Percentiles rank a stretch among this genome's conserved stretches.
Conservation (phyloP, 1,284 basidiomycete species). For the Fomitopsis schrenkii region DNA sequence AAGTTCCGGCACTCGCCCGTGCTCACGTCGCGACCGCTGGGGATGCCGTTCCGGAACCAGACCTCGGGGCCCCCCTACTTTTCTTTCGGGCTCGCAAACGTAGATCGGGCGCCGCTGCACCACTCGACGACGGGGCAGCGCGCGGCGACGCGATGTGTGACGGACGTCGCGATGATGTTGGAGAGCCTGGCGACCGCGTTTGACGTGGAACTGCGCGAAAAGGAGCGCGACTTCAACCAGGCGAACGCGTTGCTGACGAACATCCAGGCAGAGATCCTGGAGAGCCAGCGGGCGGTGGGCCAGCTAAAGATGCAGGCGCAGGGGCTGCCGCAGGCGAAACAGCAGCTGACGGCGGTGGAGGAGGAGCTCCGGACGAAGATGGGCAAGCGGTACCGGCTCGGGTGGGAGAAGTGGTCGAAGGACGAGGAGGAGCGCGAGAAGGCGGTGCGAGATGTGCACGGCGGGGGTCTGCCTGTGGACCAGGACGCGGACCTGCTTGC, state of each 20-base stretch:
- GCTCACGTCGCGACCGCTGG: slow-evolving; percentile 57
- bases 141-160: slow-evolving; percentile 81
- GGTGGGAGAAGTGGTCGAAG: slow-evolving; percentile 90
- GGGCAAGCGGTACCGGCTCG: slow-evolving; percentile 76
- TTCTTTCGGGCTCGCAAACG: slow-evolving; percentile 43
- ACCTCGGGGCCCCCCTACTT: slow-evolving; percentile 34
- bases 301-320: slow-evolving; percentile 71
- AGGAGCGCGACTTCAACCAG: slow-evolving; percentile 90
- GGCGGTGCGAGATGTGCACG: slow-evolving; percentile 50
- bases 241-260: slow-evolving; percentile 85
- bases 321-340: slow-evolving; percentile 61
- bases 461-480: slow-evolving; percentile 50
- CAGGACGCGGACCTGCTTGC: slow-evolving; percentile 63
- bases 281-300: slow-evolving; percentile 75
- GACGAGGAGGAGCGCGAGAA: slow-evolving; percentile 79
- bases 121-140: slow-evolving; percentile 86
- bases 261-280: slow-evolving; percentile 90
- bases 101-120: slow-evolving; percentile 73
- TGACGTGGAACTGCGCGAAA: slow-evolving; percentile 88
- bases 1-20: slow-evolving; percentile 90
- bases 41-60: slow-evolving; percentile 66
- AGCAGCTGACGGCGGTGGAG: slow-evolving; percentile 62
- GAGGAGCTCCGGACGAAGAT: slow-evolving; percentile 69
- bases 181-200: slow-evolving; percentile 90
- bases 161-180: slow-evolving; percentile 84